phyloP scores from a whole-genome alignment of 2,329 filamentous ascomycete genomes.

The Cucurbitaria berberidis region DNA sequence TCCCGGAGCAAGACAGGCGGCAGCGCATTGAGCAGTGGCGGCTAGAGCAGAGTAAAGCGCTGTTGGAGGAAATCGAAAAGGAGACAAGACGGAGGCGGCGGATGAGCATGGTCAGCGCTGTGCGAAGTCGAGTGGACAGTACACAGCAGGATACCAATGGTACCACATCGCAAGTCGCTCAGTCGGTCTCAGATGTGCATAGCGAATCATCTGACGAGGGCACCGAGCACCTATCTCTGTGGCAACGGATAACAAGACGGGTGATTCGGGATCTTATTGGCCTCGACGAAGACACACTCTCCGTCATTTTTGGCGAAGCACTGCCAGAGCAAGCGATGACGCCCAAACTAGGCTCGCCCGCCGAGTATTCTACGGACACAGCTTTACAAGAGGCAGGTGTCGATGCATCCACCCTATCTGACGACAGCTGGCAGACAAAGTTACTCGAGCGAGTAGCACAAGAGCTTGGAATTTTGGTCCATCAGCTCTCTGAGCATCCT shows the following conservation, averaged over 20 bases:
- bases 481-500: constrained; percentile 83
- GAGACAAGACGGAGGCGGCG: constrained; percentile 75
- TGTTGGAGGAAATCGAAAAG: constrained; percentile 87
- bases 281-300: constrained; percentile 83
- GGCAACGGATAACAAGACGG: constrained; percentile 80
- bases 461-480: constrained; percentile 83
- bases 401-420: constrained; percentile 42
- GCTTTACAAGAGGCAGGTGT: constrained; percentile 27
- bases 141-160: constrained; percentile 17
- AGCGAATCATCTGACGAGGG: constrained; percentile 48
- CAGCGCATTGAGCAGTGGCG: constrained; percentile 91
- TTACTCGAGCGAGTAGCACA: constrained; percentile 83
- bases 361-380: constrained; percentile 22
- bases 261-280: constrained; percentile 90
- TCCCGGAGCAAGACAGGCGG: constrained; percentile 73
- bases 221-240: constrained; percentile 70
- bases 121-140: constrained; percentile 38
- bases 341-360: constrained; percentile 27
- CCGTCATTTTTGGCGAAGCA: constrained; percentile 84
- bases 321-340: constrained; percentile 58
- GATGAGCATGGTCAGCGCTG: constrained; percentile 63
- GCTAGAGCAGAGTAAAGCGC: constrained; percentile 82
- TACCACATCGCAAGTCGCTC: constrained; percentile 17
- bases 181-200: constrained; percentile 35
- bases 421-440: constrained; percentile 71